phyloP scores from a whole-genome alignment of 2,329 filamentous ascomycete species.

The Xylaria sp. region DNA sequence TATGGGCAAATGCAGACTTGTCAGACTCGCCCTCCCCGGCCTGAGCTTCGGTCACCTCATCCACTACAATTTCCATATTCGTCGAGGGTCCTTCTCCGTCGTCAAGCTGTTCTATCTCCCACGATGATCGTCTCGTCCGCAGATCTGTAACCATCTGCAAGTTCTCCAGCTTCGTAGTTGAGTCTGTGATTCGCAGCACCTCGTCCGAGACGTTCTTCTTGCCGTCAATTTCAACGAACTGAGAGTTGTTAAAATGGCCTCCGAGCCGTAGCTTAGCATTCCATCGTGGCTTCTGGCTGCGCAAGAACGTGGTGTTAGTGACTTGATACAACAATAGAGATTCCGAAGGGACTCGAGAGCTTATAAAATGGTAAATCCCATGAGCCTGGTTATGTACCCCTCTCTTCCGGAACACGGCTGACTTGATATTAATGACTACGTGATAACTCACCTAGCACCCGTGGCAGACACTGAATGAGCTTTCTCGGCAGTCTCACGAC shows the following conservation, averaged over 20 bases:
- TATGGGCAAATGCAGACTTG: constrained; percentile 33
- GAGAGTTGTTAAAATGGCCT: constrained; percentile 36
- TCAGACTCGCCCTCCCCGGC: neutral
- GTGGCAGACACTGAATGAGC: too few relatives aligned
- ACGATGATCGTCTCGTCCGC: constrained; percentile 30
- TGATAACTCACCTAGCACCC: constrained; percentile 13
- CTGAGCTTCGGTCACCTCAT: constrained; percentile 36
- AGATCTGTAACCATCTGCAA: constrained; percentile 37
- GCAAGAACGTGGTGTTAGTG: neutral
- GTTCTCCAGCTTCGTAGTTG: constrained; percentile 33
- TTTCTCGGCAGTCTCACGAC: neutral
- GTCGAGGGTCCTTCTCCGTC: constrained; percentile 25
- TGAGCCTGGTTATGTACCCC: neutral
- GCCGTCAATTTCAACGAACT: constrained; percentile 39
- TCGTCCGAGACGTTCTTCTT: constrained; percentile 33
- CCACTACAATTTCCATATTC: constrained; percentile 39
- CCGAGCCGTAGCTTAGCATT: constrained; percentile 39
- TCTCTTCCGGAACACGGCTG: neutral
- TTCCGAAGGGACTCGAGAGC: neutral
- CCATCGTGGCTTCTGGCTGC: constrained; percentile 25
- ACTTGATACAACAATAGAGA: neutral
- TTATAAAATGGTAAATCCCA: neutral
- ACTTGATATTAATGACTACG: neutral
- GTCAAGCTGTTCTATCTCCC: constrained; percentile 32
- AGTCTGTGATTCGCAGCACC: constrained; percentile 30